Base-by-base conservation (phyloP, 805 yeast species). In the Lipomyces sp. region DNA sequence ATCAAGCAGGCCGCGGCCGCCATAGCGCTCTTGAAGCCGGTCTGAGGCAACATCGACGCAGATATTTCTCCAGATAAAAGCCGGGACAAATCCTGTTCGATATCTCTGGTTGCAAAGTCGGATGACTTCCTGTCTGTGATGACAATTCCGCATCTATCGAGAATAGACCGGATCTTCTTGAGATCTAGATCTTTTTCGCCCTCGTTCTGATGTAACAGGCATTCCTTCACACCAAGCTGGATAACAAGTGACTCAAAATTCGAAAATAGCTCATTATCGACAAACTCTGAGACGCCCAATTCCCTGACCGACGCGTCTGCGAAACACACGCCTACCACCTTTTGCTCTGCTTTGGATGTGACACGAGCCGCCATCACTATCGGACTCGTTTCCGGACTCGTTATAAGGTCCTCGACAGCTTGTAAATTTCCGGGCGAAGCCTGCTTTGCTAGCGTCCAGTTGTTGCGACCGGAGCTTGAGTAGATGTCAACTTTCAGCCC, bases 391-490 rank as follows among this genome's bases (percentile, higher is more conserved):
- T 82, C 84, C 33, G 80, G 76, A 2, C 80, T 75, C 61, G 79
- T 79, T 69, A 92, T 80, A 77, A 91, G 78, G 42, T 89, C 92
- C 71, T 90, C 97, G 57, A 90, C 85, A 54, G 82, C 87, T 65
- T 88, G 90, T 59, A 93, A 79, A 77, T 95, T 93, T 4, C 99
- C 99, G 0, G 98, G 98, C 0, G 97, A 88, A 0, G 97, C 97
- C 54, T 82, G 78, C 80, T 84, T 69, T 79, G 71, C 62, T 84
- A 79, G 59, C 77, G 81, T 85, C 97, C 94, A 67, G 77, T 79
- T 74, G 53, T 72, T 61, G 5, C 74, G 69, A 32, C 76, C 72
- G 42, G 77, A 75, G 11, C 74, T 63, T n/a, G 70, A 73, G 75
- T 90, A 94, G 18, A 95, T 84, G 74, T 93, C 97, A 18, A 95